A percentile compares a stretch with the other conserved stretches of the same genome.
These are phyloP conservation scores for Aspergillus thermomutatus DNA, from an alignment of 2,329 filamentous ascomycete genomes.

Conservation along the genomic window DNA sequence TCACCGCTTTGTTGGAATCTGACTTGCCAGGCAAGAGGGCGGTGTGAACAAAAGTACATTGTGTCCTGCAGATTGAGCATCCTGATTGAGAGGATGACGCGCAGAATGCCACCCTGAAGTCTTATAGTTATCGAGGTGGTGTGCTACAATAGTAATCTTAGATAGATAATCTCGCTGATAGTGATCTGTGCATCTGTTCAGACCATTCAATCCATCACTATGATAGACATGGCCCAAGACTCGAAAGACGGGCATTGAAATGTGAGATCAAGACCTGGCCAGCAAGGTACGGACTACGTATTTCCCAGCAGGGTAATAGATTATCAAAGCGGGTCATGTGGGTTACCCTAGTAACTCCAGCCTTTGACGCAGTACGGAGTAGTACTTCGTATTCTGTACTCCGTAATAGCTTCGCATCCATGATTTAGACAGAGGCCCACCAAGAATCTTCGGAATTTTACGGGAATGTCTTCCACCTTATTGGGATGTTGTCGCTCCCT, in stretches of 20 bases:
- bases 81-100: background rate
- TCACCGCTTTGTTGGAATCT: slow-evolving; percentile 10
- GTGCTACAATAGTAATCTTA: background rate
- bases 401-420: no score
- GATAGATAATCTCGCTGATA: background rate
- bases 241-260: background rate
- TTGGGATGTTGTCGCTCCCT: background rate
- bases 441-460: slow-evolving; percentile 14
- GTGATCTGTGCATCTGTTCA: background rate
- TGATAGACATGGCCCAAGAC: background rate
- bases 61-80: background rate
- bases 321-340: slow-evolving; percentile 12
- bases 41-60: slow-evolving; percentile 9
- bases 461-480: slow-evolving; percentile 3
- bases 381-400: no score
- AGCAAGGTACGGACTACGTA: background rate
- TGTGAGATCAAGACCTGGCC: background rate
- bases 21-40: slow-evolving; percentile 9
- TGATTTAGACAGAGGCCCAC: slow-evolving; percentile 1
- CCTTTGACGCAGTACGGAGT: background rate
- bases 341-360: slow-evolving; percentile 21
- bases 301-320: background rate
- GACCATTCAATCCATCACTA: no score
- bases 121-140: background rate
- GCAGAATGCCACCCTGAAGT: background rate